phyloP scores from a whole-genome alignment of 768 basidiomycete species.

The Termitomyces sp. region DNA sequence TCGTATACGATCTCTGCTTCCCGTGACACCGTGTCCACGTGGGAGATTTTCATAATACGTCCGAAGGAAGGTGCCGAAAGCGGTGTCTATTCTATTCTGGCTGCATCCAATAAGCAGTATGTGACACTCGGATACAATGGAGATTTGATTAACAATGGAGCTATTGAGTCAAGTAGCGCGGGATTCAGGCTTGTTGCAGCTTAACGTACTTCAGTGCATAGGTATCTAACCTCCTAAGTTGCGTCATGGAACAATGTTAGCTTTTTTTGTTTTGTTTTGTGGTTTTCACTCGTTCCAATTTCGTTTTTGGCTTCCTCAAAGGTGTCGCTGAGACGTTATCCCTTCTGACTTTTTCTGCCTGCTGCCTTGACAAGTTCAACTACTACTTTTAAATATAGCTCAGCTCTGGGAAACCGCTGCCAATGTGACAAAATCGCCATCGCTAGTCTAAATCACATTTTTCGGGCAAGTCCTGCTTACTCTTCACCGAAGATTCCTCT shows the following conservation, averaged over 20 bases:
- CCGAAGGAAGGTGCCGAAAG: conserved; percentile 18
- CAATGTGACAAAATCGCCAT: neutral
- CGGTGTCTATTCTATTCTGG: conserved; percentile 26
- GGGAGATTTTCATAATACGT: conserved; percentile 25
- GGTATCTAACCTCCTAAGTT: neutral
- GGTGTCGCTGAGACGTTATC: neutral
- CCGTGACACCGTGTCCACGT: conserved; percentile 20
- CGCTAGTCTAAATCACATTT: neutral
- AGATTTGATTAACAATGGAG: conserved; percentile 23
- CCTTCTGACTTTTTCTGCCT: neutral
- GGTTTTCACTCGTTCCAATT: neutral
- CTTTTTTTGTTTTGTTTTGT: neutral
- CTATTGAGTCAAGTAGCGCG: conserved; percentile 18
- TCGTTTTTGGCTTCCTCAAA: neutral
- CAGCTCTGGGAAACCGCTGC: neutral
- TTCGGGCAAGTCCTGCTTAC: neutral
- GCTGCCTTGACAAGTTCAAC: neutral
- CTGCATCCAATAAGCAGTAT: conserved; percentile 25
- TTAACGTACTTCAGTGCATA: neutral
- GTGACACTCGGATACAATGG: conserved; percentile 20
- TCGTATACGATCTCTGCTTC: conserved; percentile 22
- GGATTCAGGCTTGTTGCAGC: conserved; percentile 18
- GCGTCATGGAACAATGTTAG: neutral
- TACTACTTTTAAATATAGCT: neutral
- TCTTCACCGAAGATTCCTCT: neutral